Evolutionary conservation across 805 yeast species (phyloP), one percentile per base, ranked within the genome.

Genomic region (Blastobotrys parvus): DNA sequence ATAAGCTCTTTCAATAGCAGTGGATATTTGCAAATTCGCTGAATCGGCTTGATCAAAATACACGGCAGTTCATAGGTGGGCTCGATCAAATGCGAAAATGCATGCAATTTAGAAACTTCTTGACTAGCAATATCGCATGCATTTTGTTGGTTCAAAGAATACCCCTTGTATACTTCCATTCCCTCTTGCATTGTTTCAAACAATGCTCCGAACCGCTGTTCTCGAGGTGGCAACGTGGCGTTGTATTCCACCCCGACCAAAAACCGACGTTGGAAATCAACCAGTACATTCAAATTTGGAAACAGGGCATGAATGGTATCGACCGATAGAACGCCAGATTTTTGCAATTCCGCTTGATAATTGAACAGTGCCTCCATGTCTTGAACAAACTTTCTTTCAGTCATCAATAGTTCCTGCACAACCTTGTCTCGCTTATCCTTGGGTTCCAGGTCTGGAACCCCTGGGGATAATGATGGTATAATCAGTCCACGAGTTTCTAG

Each of bases 11-110:
- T 53, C 34, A 92, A 64, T 39, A 92, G 69, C 41, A 92, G 65
- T 1, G 97, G 98, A 62, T 92, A 92, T 60, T 89, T 86, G 70
- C 96, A 86, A n/a, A 92, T 72, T 50, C 99, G 75, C 67, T 92
- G 99, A 31, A 92, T 86, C 0, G 99, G 99, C 61, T 90, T 92
- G 53, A 92, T 77, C 34, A 92, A 70, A 62, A 85, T 85, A 40
- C 90, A 80, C 59, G 85, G 97, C 42, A 92, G 70, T 61, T 90
- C 98, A 58, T 88, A 80, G 35, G 86, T 82, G 21, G 92, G 90
- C 50, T 80, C 90, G 46, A 89, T 77, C 32, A 88, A 64, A 17
- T 67, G 58, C 3, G 82, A 70, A 17, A 78, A 70, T 46, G 72
- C 71, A 42, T 45, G 50, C 42, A 87, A 70, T 52, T 75, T 76